phyloP scores from a whole-genome alignment of 2,329 filamentous ascomycete species.

The Tympanopsis confertula region DNA sequence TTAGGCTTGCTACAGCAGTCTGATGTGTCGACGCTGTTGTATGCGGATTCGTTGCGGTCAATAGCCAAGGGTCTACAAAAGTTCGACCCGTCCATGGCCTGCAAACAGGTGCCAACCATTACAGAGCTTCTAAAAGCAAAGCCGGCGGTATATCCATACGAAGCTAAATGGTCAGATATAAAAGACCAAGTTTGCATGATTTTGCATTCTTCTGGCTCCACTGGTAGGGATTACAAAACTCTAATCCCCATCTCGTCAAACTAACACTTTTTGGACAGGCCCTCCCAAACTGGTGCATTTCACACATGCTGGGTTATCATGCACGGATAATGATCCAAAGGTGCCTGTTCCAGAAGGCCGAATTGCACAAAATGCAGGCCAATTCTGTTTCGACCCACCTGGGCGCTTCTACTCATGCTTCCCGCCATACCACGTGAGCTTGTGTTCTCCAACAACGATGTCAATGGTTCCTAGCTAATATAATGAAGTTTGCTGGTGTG shows the following conservation, averaged over 20 bases:
- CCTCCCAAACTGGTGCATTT: conserved; percentile 8
- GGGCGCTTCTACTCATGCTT: conserved; percentile 8
- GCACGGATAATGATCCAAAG: conserved; percentile 7
- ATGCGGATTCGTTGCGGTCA: too few species aligned
- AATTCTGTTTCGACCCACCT: conserved; percentile 9
- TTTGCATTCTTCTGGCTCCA: conserved; percentile 14
- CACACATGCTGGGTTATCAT: conserved; percentile 9
- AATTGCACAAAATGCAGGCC: conserved; percentile 5
- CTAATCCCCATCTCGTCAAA: neutral
- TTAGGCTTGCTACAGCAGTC: too few species aligned
- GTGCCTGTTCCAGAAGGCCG: conserved; percentile 7
- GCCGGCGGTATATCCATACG: too few species aligned
- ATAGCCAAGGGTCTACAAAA: too few species aligned
- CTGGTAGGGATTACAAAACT: conserved; percentile 6
- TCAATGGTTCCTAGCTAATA: too few species aligned
- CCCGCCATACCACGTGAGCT: too few species aligned
- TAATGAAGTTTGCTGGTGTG: too few species aligned
- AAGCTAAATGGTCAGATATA: conserved; percentile 9
- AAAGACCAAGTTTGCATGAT: conserved; percentile 9
- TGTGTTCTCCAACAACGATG: too few species aligned
- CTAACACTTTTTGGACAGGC: conserved; percentile 2
- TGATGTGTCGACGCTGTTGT: too few species aligned
- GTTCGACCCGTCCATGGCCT: too few species aligned
- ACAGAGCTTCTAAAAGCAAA: too few species aligned
- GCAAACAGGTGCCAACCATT: too few species aligned